Percentiles rank a stretch among this genome's conserved stretches.
phyloP scores from a whole-genome alignment of 345 rosid genomes.

The Citrus sinensis region DVS_A1.0 CM039167.1:19880001-19880500 shows the following conservation, averaged over 20 bases:
- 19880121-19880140: slow-evolving; percentile 27
- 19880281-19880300: slow-evolving; percentile 78
- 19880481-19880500: slow-evolving; percentile 59
- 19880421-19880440: background rate
- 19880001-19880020: background rate
- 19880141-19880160: slow-evolving; percentile 41
- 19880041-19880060: slow-evolving; percentile 51
- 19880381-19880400: background rate
- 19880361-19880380: slow-evolving; percentile 10
- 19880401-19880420: background rate
- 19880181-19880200: slow-evolving; percentile 29
- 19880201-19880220: slow-evolving; percentile 49
- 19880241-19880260: slow-evolving; percentile 69
- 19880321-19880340: slow-evolving; percentile 62
- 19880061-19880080: slow-evolving; percentile 35
- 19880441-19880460: background rate
- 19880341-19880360: slow-evolving; percentile 49
- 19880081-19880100: slow-evolving; percentile 57
- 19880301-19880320: slow-evolving; percentile 65
- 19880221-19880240: slow-evolving; percentile 66
- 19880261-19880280: slow-evolving; percentile 68
- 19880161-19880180: slow-evolving; percentile 15
- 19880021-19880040: background rate
- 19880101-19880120: slow-evolving; percentile 46
- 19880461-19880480: slow-evolving; percentile 42